These are phyloP conservation scores for Thermoascus crustaceus DNA, from an alignment of 2,329 filamentous ascomycete species.

Conservation along the genomic window DNA sequence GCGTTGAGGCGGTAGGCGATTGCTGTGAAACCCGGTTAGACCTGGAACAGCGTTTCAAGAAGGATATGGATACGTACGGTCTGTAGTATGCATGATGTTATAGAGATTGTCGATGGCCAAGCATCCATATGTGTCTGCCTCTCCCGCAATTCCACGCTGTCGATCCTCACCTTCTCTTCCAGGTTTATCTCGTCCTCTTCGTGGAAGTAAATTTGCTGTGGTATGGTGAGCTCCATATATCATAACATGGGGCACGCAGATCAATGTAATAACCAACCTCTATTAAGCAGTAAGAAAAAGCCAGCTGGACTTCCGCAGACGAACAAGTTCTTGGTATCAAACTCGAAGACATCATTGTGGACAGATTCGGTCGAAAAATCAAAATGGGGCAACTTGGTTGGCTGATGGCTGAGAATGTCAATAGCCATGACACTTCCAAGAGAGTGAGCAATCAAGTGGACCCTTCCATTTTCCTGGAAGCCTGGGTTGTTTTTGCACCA, in stretches of 20 bases:
- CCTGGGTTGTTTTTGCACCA: constrained; percentile 93
- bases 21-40: constrained; percentile 30
- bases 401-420: constrained; percentile 83
- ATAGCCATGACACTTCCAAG: constrained; percentile 91
- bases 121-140: constrained; percentile 75
- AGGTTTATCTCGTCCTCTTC: constrained; percentile 66
- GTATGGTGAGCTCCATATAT: constrained; percentile 25
- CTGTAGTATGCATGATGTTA: constrained; percentile 73
- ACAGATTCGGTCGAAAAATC: constrained; percentile 29
- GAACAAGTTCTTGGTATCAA: constrained; percentile 84
- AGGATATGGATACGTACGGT: constrained; percentile 47
- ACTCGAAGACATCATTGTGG: constrained; percentile 65
- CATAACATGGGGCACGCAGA: background rate
- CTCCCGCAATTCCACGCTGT: constrained; percentile 60
- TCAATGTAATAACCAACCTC: constrained; percentile 24
- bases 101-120: constrained; percentile 93
- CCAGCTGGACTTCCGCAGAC: constrained; percentile 82
- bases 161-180: constrained; percentile 59
- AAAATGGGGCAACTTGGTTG: constrained; percentile 55
- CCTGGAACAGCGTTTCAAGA: constrained; percentile 31
- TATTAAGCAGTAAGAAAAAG: constrained; percentile 86
- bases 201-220: constrained; percentile 59
- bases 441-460: constrained; percentile 89
- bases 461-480: constrained; percentile 70
- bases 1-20: constrained; percentile 92